Evolutionary conservation across 768 basidiomycete species (phyloP).

Genomic region (Trametopsis cervina): DNA sequence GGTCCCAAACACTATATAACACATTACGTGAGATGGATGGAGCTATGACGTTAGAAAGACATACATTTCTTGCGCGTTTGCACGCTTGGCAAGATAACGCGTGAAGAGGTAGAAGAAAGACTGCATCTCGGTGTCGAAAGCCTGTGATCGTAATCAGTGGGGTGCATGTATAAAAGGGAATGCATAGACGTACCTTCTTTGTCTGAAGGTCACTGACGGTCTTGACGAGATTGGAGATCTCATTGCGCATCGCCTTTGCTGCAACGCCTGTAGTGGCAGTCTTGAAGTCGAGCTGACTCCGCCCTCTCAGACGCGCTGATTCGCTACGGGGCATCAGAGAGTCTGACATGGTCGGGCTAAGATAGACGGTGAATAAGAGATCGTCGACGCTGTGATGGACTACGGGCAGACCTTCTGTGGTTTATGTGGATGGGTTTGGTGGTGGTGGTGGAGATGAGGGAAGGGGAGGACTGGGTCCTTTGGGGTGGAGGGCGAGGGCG

Average conservation of each 20-base stretch:
- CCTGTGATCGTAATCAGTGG: slow-evolving; percentile 34
- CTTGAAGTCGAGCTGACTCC: slow-evolving; percentile 90
- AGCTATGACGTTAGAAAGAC: slow-evolving; percentile 5
- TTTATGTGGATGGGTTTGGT: slow-evolving; percentile 34
- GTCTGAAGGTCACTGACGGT: slow-evolving; percentile 74
- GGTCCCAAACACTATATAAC: slow-evolving; percentile 26
- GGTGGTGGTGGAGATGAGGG: slow-evolving; percentile 56
- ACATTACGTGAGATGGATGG: neutral
- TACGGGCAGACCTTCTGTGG: slow-evolving; percentile 12
- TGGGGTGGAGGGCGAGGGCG: slow-evolving; percentile 38
- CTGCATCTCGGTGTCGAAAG: slow-evolving; percentile 94
- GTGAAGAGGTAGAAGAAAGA: slow-evolving; percentile 95
- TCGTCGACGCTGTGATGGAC: slow-evolving; percentile 14
- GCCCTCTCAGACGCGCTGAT: slow-evolving; percentile 66
- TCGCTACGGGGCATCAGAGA: slow-evolving; percentile 53
- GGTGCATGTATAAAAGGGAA: slow-evolving; percentile 7
- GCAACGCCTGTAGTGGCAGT: slow-evolving; percentile 72
- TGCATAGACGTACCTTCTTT: slow-evolving; percentile 57
- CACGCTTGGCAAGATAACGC: slow-evolving; percentile 85
- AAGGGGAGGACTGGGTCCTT: slow-evolving; percentile 47
- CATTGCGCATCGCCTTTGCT: slow-evolving; percentile 96
- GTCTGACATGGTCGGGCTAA: slow-evolving; percentile 28
- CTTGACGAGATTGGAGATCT: slow-evolving; percentile 88
- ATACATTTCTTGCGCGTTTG: slow-evolving; percentile 80
- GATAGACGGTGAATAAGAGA: slow-evolving; percentile 5